These are phyloP conservation scores for Lycium barbarum DNA, from an alignment of 257 asterid species.

Conservation along the genomic window DNA sequence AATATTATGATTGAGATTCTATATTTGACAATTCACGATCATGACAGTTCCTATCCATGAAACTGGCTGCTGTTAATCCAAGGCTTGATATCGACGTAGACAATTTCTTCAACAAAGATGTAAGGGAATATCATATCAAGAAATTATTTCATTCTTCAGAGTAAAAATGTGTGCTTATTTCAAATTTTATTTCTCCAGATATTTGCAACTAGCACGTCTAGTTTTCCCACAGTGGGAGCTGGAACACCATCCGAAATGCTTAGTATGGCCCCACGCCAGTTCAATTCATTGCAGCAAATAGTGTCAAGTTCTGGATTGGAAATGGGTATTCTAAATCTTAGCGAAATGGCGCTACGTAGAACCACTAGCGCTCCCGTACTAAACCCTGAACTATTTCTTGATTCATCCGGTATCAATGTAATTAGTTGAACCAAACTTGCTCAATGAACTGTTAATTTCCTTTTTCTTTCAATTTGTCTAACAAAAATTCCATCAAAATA, in stretches of 20 bases:
- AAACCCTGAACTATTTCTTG: constrained; percentile 53
- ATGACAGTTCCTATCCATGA: constrained; percentile 89
- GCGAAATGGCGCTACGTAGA: constrained; percentile 57
- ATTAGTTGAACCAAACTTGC: constrained; percentile 14
- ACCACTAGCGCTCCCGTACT: constrained; percentile 64
- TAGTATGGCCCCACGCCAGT: constrained; percentile 48
- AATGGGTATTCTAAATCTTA: constrained; percentile 45
- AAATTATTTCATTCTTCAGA: not conserved
- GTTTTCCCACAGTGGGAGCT: constrained; percentile 39
- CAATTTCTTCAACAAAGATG: constrained; percentile 66
- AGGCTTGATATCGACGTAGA: constrained; percentile 65
- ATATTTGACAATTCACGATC: constrained; percentile 25
- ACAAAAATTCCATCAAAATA: not conserved
- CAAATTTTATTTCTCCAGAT: constrained; percentile 44
- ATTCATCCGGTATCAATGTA: constrained; percentile 62
- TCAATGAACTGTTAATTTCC: not conserved
- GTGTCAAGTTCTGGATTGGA: constrained; percentile 50
- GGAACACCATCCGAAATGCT: constrained; percentile 53
- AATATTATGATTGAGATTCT: constrained; percentile 18
- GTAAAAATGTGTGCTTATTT: not conserved
- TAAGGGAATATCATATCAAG: constrained; percentile 35
- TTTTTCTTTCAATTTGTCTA: constrained; percentile 22
- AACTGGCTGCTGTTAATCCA: constrained; percentile 78
- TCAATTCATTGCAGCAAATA: constrained; percentile 52
- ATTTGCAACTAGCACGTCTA: constrained; percentile 47